Evolutionary conservation across 83 land plant species (phyloP), one percentile per base, ranked within the genome.

Genomic region (Picea engelmannii): DNA sequence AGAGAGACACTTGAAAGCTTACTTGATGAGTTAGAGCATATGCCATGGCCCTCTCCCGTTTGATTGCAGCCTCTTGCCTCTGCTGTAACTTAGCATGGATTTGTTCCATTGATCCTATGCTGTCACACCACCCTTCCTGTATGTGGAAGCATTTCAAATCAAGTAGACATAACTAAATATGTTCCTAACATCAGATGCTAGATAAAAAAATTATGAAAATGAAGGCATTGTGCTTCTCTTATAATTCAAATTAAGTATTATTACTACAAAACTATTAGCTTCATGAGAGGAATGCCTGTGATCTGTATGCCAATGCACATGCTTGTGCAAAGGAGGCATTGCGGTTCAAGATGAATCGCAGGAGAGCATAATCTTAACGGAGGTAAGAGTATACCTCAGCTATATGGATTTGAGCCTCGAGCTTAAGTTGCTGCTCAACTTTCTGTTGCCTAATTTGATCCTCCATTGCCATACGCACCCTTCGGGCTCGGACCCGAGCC

Each of bases 21-120:
- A 93, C 95, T 89, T 93, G 95, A 90, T 91, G 90, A 62, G 95
- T 82, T 18, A 93, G 78, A 73, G 95, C 95, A 87, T 93, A 93
- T 35, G 95, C 95, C 93, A 89, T 93, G 31, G 95, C 95, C 84
- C 95, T 91, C 86, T 93, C 95, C 55, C 93, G 88, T 85, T 93
- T 93, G 23, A 90, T 91, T 61, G 93, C 93, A 71, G 93, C 95
- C 58, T 93, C 95, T 80, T 93, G 91, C 86, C 93, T 86, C 85
- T 91, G 88, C 62, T 89, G 83, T 81, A 91, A 81, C 79, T 93
- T 93, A 59, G 91, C 79, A 78, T 93, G 89, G 78, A 93, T 89
- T 49, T 93, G 84, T 81, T 93, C 90, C 65, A 87, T 89, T 61
- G 95, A 88, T 75, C 93, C 90, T 40, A 78, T 74, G 78, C 92